Percentiles rank a stretch among this genome's conserved stretches.
phyloP scores from a whole-genome alignment of 1,284 basidiomycete genomes.

The Ganoderma meredithae region DNA sequence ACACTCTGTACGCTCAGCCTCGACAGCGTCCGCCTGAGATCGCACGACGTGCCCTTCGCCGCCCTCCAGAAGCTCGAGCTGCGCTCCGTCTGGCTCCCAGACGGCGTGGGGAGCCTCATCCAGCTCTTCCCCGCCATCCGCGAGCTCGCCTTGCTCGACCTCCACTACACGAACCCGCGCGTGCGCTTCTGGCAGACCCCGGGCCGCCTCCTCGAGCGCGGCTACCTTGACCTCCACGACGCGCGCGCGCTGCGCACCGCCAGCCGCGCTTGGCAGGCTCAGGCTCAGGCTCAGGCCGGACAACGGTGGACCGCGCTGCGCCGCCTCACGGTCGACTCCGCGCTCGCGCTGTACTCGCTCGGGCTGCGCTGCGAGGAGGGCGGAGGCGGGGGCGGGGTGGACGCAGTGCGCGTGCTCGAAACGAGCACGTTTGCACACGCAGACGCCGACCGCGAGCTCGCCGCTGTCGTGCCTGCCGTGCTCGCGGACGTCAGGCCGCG shows the following conservation, averaged over 20 bases:
- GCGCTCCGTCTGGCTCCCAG: constrained; percentile 2
- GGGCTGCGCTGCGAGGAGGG: neutral
- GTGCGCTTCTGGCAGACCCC: constrained; percentile 7
- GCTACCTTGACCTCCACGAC: constrained; percentile 5
- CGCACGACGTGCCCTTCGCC: neutral
- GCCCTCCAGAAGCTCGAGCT: constrained; percentile 3
- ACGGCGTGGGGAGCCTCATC: constrained; percentile 8
- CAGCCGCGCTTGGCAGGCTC: neutral
- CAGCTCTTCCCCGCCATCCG: constrained; percentile 9
- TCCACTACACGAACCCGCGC: constrained; percentile 6
- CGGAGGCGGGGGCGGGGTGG: no score
- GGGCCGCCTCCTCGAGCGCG: neutral
- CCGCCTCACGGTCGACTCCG: neutral
- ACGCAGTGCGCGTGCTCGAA: neutral
- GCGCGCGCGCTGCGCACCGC: neutral
- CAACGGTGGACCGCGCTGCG: neutral
- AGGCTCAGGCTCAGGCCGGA: neutral
- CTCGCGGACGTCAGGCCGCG: constrained; percentile 6
- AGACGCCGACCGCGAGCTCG: neutral
- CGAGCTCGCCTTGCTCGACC: neutral
- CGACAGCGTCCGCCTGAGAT: neutral
- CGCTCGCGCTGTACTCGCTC: constrained; percentile 6
- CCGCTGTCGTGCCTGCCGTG: constrained; percentile 3
- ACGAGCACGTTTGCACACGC: constrained; percentile 1
- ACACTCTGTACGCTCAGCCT: neutral